These are phyloP conservation scores for Didymella segeticola DNA, from an alignment of 2,329 filamentous ascomycete species.

Conservation along the genomic window DNA sequence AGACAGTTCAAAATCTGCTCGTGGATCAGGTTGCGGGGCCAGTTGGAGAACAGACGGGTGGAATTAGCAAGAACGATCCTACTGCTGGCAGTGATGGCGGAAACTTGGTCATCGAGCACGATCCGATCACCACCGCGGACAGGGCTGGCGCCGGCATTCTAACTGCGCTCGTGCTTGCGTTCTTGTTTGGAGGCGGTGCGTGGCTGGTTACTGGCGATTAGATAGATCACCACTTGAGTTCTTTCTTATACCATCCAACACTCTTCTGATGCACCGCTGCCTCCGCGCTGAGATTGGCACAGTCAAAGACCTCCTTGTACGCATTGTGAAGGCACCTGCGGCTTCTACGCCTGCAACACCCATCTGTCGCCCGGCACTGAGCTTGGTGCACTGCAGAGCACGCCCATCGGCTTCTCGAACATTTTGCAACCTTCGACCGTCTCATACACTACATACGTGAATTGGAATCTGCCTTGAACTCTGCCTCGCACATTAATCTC, in stretches of 20 bases:
- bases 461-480: neutral
- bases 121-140: conserved; percentile 63
- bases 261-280: neutral
- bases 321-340: neutral
- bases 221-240: neutral
- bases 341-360: neutral
- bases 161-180: conserved; percentile 63
- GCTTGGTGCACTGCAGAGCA: neutral
- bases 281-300: neutral
- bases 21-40: conserved; percentile 38
- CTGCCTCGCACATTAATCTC: neutral
- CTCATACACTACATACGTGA: too few species aligned
- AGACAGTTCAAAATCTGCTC: conserved; percentile 59
- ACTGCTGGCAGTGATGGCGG: conserved; percentile 43
- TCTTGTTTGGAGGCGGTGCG: conserved; percentile 61
- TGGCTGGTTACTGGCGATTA: conserved; percentile 53
- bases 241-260: neutral
- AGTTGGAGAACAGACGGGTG: conserved; percentile 59
- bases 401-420: neutral
- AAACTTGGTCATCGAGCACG: conserved; percentile 29
- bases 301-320: neutral
- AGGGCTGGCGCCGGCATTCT: conserved; percentile 71
- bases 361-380: neutral
- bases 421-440: too few species aligned
- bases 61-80: conserved; percentile 57